Conservation (phyloP, 1,284 basidiomycete species). For the Puccinia brachypodii region DNA sequence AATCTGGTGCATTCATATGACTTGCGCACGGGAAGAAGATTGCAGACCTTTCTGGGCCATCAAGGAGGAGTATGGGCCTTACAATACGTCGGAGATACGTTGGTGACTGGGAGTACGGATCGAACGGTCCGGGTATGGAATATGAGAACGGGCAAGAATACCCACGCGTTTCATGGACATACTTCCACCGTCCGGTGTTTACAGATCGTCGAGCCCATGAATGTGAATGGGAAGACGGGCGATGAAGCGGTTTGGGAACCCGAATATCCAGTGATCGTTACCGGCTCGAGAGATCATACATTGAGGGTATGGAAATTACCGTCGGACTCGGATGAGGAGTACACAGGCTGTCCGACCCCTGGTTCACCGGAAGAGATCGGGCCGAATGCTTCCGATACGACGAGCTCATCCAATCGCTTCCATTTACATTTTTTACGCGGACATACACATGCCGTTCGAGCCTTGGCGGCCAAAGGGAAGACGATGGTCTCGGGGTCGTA, state of each 20-base stretch:
- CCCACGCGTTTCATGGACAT: constrained; percentile 88
- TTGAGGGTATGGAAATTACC: constrained; percentile 87
- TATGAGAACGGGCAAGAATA: constrained; percentile 72
- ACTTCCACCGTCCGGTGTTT: constrained; percentile 88
- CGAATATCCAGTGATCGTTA: constrained; percentile 74
- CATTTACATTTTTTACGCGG: constrained; percentile 80
- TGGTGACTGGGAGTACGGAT: constrained; percentile 91
- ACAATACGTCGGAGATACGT: constrained; percentile 68
- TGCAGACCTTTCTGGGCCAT: constrained; percentile 77
- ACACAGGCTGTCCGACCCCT: constrained; percentile 34
- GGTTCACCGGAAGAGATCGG: constrained; percentile 49
- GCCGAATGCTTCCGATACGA: constrained; percentile 58
- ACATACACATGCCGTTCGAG: constrained; percentile 85
- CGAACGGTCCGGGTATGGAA: constrained; percentile 93
- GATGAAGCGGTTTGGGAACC: constrained; percentile 60
- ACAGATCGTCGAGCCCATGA: constrained; percentile 77
- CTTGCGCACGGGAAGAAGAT: constrained; percentile 72
- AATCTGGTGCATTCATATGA: constrained; percentile 80
- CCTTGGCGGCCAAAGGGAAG: constrained; percentile 82
- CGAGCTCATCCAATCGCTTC: constrained; percentile 73
- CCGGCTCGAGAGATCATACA: constrained; percentile 85
- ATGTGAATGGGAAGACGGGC: constrained; percentile 62
- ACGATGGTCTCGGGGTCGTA: constrained; percentile 93
- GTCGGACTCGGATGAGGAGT: constrained; percentile 68
- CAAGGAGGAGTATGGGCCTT: constrained; percentile 95